A percentile compares a stretch with the other conserved stretches of the same genome.
Evolutionary conservation across 768 basidiomycete genomes (phyloP).

Genomic region (Podaxis carcinomalis): DNA sequence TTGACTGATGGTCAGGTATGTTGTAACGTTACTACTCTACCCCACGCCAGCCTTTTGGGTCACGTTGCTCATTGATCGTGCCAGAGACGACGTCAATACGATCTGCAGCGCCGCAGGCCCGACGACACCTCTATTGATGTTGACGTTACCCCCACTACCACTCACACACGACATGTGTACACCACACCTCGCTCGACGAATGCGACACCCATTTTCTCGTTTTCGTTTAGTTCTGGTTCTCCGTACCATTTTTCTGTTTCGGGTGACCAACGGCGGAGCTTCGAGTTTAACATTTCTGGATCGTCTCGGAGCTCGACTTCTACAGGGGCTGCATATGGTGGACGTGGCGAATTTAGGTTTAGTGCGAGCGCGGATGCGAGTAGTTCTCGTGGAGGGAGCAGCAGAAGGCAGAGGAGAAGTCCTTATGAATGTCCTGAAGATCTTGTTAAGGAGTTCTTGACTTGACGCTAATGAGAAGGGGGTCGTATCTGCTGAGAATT

Average conservation of each 20-base stretch:
- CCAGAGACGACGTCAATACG: slow-evolving; percentile 5
- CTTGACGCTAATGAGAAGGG: neutral
- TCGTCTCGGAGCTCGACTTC: neutral
- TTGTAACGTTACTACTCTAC: neutral
- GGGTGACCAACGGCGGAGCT: neutral
- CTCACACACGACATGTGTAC: neutral
- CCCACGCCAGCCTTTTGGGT: neutral
- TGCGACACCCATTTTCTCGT: neutral
- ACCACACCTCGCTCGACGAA: neutral
- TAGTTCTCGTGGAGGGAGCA: neutral
- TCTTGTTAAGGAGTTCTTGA: neutral
- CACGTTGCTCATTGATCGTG: neutral
- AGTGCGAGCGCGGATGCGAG: neutral
- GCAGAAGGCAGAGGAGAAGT: neutral
- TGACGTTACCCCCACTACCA: neutral
- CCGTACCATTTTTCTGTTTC: neutral
- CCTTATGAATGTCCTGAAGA: neutral
- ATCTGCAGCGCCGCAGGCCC: neutral
- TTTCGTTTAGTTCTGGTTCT: slow-evolving; percentile 3
- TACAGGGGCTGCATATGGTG: neutral
- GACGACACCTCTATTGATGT: neutral
- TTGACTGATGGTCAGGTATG: neutral
- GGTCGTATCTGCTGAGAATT: too few species aligned
- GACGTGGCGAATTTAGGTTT: neutral
- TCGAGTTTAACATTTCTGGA: neutral